phyloP scores from a whole-genome alignment of 495 filamentous ascomycete species.

The Tricharina praecox region DNA sequence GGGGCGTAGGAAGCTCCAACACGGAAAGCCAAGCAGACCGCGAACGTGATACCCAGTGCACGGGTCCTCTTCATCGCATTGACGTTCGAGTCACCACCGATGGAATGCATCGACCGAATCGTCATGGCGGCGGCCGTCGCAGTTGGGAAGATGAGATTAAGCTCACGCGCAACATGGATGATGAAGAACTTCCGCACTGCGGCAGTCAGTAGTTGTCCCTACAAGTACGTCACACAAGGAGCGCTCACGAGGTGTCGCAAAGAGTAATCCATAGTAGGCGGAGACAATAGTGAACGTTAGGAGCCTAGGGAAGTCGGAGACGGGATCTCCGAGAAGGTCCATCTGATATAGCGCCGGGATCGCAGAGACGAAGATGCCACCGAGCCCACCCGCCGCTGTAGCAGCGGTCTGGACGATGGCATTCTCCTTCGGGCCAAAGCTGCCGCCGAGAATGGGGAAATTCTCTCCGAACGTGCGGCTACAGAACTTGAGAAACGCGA shows the following conservation, averaged over 20 bases:
- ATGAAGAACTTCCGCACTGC: constrained; percentile 50
- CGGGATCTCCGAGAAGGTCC: constrained; percentile 35
- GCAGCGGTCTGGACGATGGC: constrained; percentile 48
- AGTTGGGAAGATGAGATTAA: constrained; percentile 41
- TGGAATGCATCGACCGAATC: constrained; percentile 47
- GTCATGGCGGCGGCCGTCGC: constrained; percentile 46
- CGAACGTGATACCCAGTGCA: constrained; percentile 38
- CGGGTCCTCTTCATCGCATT: constrained; percentile 45
- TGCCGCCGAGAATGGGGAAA: constrained; percentile 42
- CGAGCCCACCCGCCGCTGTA: constrained; percentile 45
- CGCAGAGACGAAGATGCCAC: constrained; percentile 45
- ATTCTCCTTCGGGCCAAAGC: constrained; percentile 51
- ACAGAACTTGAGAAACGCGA: constrained; percentile 43
- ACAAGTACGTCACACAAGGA: too few relatives aligned
- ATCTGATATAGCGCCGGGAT: constrained; percentile 49
- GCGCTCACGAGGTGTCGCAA: constrained; percentile 38
- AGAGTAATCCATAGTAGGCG: constrained; percentile 53
- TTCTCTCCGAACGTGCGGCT: constrained; percentile 32
- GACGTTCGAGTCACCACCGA: constrained; percentile 29
- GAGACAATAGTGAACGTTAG: constrained; percentile 44
- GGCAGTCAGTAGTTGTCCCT: constrained; percentile 3
- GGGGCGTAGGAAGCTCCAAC: constrained; percentile 44
- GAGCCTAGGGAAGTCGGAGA: constrained; percentile 40
- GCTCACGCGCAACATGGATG: constrained; percentile 44
- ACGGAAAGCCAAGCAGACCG: constrained; percentile 34